phyloP scores from a whole-genome alignment of 495 filamentous ascomycete species.

The Staphylotrichum tortipilum region DNA sequence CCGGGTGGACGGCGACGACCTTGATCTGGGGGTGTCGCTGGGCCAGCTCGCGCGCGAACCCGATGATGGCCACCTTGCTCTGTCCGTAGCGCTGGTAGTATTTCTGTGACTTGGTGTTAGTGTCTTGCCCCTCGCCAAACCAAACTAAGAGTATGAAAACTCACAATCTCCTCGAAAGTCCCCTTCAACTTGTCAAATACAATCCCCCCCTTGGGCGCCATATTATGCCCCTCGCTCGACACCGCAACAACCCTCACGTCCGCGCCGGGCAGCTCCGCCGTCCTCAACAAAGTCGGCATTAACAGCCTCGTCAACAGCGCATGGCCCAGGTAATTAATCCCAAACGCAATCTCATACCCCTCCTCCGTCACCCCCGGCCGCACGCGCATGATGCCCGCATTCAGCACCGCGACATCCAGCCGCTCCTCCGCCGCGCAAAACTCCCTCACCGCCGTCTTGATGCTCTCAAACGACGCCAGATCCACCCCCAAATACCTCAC shows the following conservation, averaged over 20 bases:
- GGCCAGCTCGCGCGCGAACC: not conserved
- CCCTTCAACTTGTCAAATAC: not conserved
- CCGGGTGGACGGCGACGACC: not conserved
- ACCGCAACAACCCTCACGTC: not conserved
- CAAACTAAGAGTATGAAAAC: not conserved
- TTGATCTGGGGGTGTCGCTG: not conserved
- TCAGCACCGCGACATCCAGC: not conserved
- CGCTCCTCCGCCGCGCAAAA: not conserved
- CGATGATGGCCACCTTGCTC: not conserved
- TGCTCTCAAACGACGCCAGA: not conserved
- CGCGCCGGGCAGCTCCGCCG: not conserved
- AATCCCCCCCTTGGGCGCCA: not conserved
- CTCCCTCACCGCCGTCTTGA: not conserved
- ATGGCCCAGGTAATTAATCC: not conserved
- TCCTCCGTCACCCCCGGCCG: not conserved
- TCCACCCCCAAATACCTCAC: not conserved
- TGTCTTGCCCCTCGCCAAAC: not conserved
- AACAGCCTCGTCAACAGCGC: not conserved
- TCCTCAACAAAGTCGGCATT: not conserved
- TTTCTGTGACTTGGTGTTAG: not conserved
- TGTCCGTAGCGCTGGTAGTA: not conserved
- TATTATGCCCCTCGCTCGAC: not conserved
- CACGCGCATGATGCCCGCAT: not conserved
- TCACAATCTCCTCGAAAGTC: not conserved
- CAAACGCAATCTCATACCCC: not conserved